Conservation (phyloP, 208 protist species). For the Spongospora subterranea region DNA sequence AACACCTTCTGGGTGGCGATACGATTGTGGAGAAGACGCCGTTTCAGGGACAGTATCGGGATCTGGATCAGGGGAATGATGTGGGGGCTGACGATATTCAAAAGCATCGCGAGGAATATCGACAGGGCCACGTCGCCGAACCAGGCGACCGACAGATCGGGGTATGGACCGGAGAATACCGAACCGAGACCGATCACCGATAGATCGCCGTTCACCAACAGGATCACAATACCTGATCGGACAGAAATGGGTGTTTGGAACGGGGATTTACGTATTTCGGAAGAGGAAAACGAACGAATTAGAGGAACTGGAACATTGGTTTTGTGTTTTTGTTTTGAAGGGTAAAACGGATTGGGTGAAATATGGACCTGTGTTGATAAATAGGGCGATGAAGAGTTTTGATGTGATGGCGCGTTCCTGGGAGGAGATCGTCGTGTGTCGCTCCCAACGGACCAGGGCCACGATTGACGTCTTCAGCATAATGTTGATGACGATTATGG, state of each 20-base stretch:
- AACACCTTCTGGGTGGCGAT: slow-evolving; percentile 22
- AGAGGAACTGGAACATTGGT: too few relatives aligned
- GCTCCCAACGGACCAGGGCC: neutral
- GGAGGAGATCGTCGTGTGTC: neutral
- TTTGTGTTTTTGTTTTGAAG: too few relatives aligned
- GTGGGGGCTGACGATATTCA: slow-evolving; percentile 20
- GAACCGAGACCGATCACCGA: slow-evolving; percentile 3
- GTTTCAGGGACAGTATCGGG: neutral
- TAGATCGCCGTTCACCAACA: slow-evolving; percentile 38
- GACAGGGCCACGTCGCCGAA: slow-evolving; percentile 14
- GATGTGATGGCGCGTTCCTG: slow-evolving; percentile 28
- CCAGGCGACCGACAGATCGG: neutral
- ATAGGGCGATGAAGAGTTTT: neutral
- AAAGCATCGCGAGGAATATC: neutral
- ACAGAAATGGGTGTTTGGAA: too few relatives aligned
- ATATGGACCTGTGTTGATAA: slow-evolving; percentile 14
- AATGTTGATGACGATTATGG: neutral
- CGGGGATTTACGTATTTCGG: too few relatives aligned
- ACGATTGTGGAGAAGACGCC: neutral
- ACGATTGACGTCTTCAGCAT: neutral
- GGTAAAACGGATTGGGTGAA: neutral
- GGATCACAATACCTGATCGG: neutral
- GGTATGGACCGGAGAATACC: neutral
- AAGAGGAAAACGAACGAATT: too few relatives aligned
- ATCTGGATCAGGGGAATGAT: neutral